Conservation (phyloP, 2,329 filamentous ascomycete genomes). For the Sclerotiophoma versabilis region DNA sequence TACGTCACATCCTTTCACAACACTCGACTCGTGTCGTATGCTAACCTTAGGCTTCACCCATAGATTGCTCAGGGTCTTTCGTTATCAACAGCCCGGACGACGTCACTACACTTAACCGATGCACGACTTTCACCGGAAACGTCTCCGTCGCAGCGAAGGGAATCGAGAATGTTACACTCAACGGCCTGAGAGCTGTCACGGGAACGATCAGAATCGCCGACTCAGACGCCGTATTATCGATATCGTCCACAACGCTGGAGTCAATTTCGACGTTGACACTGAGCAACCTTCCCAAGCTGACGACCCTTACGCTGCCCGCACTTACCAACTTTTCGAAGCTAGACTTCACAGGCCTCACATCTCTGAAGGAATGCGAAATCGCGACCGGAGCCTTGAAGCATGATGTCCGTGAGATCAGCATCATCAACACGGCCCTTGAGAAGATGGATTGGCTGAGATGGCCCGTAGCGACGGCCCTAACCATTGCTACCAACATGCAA, state of each 20-base stretch:
- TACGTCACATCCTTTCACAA: slow-evolving; percentile 1
- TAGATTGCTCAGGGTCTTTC: slow-evolving; percentile 27
- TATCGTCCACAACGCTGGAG: slow-evolving; percentile 25
- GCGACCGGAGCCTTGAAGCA: slow-evolving; percentile 11
- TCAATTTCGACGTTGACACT: slow-evolving; percentile 21
- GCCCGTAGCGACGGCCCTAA: slow-evolving; percentile 25
- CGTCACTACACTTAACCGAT: slow-evolving; percentile 22
- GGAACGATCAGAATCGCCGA: slow-evolving; percentile 25
- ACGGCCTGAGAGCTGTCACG: slow-evolving; percentile 21
- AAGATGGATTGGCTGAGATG: slow-evolving; percentile 32
- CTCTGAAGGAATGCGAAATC: slow-evolving; percentile 18
- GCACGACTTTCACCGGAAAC: slow-evolving; percentile 25
- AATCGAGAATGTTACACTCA: slow-evolving; percentile 22
- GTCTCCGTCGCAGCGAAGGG: slow-evolving; percentile 27
- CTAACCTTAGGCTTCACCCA: neutral
- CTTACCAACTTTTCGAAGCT: slow-evolving; percentile 25
- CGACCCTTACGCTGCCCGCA: slow-evolving; percentile 23
- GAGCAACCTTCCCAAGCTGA: slow-evolving; percentile 28
- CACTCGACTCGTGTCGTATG: neutral
- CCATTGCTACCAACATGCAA: slow-evolving; percentile 25
- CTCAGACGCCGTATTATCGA: slow-evolving; percentile 17
- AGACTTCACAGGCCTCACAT: slow-evolving; percentile 18
- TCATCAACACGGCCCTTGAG: slow-evolving; percentile 26
- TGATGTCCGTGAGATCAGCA: slow-evolving; percentile 26
- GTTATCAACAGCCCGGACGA: slow-evolving; percentile 27